These are phyloP conservation scores for Madurella fahalii DNA, from an alignment of 2,329 filamentous ascomycete genomes.

Conservation along the genomic window DNA sequence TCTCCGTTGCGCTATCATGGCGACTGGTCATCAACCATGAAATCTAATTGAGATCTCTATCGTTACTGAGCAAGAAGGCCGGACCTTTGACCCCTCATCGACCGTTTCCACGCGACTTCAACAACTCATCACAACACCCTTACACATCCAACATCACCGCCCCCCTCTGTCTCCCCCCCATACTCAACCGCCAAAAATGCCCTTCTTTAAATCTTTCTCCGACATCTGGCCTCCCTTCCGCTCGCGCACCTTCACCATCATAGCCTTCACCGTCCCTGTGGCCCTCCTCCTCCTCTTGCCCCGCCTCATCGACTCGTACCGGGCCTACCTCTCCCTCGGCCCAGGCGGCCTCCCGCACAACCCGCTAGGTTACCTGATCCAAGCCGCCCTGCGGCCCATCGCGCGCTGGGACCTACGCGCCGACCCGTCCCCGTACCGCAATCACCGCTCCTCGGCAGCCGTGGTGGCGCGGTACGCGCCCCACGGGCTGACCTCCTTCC, in stretches of 20 bases:
- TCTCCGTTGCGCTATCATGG: no score
- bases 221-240: neutral
- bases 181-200: neutral
- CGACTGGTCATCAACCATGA: no score
- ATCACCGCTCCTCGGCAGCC: slow-evolving; percentile 16
- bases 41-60: no score
- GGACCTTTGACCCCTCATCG: no score
- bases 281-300: neutral
- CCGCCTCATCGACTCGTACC: slow-evolving; percentile 33
- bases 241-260: slow-evolving; percentile 7
- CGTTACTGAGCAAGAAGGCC: no score
- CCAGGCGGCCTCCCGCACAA: slow-evolving; percentile 43
- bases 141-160: no score
- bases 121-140: no score
- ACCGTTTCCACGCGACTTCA: no score
- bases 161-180: neutral
- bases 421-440: slow-evolving; percentile 21
- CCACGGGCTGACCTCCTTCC: slow-evolving; percentile 25
- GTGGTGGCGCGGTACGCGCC: slow-evolving; percentile 27
- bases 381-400: slow-evolving; percentile 32
- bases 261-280: neutral
- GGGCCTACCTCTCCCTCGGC: slow-evolving; percentile 39
- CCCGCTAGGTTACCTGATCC: slow-evolving; percentile 38
- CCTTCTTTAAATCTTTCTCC: neutral
- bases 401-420: slow-evolving; percentile 33